These are phyloP conservation scores for Backusella westeae DNA, from an alignment of 192 early-diverging fungal species.

Conservation along the genomic window DNA sequence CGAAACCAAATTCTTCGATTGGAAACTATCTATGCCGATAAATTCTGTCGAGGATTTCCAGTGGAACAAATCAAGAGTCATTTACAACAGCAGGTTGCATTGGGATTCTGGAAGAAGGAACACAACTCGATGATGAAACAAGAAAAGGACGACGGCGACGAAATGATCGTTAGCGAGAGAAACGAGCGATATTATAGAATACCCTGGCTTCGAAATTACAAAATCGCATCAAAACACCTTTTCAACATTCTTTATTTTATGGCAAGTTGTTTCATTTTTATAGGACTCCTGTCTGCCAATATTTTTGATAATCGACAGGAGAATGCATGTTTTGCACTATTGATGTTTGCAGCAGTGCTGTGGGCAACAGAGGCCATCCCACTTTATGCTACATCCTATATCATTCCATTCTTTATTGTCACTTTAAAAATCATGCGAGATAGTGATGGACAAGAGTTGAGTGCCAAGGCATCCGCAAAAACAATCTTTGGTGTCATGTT, in stretches of 20 bases:
- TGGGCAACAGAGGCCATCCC: slow-evolving; percentile 85
- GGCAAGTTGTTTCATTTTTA: neutral
- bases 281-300: slow-evolving; percentile 20
- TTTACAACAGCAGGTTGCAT: neutral
- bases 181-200: neutral
- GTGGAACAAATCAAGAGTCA: neutral
- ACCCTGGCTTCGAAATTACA: neutral
- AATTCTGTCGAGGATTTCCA: neutral
- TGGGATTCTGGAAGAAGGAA: neutral
- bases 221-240: neutral
- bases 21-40: neutral
- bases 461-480: slow-evolving; percentile 57
- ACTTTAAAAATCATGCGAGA: slow-evolving; percentile 59
- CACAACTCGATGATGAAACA: neutral
- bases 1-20: neutral
- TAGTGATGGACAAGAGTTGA: slow-evolving; percentile 29
- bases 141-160: neutral
- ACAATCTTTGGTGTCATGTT: slow-evolving; percentile 72
- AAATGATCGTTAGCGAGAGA: neutral
- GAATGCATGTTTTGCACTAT: slow-evolving; percentile 82
- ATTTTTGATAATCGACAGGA: slow-evolving; percentile 69
- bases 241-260: neutral
- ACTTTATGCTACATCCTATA: slow-evolving; percentile 66
- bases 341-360: slow-evolving; percentile 75
- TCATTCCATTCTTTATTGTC: slow-evolving; percentile 66